A percentile compares a stretch with the other conserved stretches of the same genome.
phyloP scores from a whole-genome alignment of 768 basidiomycete genomes.

The Termitomyces sp. region DNA sequence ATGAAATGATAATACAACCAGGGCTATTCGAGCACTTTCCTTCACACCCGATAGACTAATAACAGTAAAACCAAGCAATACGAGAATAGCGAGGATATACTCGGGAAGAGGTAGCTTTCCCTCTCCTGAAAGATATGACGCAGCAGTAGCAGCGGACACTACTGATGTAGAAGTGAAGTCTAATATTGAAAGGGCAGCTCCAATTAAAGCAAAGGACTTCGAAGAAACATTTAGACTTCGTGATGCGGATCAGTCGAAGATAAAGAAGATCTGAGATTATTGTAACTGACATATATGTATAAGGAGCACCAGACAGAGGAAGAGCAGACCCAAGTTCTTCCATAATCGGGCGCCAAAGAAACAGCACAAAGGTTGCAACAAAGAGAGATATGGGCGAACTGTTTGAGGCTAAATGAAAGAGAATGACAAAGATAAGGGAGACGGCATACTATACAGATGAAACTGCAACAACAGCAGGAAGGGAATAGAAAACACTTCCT shows the following conservation, averaged over 20 bases:
- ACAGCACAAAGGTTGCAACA: slow-evolving; percentile 54
- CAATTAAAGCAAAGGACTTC: slow-evolving; percentile 58
- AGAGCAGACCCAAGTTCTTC: slow-evolving; percentile 66
- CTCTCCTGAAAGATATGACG: slow-evolving; percentile 63
- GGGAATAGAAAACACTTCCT: slow-evolving; percentile 64
- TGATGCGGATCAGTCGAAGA: background rate
- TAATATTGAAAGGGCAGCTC: slow-evolving; percentile 61
- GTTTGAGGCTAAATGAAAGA: background rate
- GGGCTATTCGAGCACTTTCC: slow-evolving; percentile 58
- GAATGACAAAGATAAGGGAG: background rate
- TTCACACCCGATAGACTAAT: slow-evolving; percentile 54
- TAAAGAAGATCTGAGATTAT: background rate
- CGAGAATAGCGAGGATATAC: slow-evolving; percentile 45
- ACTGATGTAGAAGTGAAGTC: slow-evolving; percentile 67
- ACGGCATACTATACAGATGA: slow-evolving; percentile 56
- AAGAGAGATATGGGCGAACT: slow-evolving; percentile 70
- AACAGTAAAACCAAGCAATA: slow-evolving; percentile 47
- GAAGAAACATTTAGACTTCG: slow-evolving; percentile 56
- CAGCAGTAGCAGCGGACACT: slow-evolving; percentile 70
- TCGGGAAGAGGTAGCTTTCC: slow-evolving; percentile 50
- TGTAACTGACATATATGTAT: slow-evolving; percentile 53
- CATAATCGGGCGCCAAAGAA: slow-evolving; percentile 73
- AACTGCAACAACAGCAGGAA: slow-evolving; percentile 59
- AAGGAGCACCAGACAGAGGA: slow-evolving; percentile 66
- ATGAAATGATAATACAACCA: slow-evolving; percentile 54